Conservation (phyloP, 352 stramenopile genomes). For the Hyaloperonospora brassicae region DNA sequence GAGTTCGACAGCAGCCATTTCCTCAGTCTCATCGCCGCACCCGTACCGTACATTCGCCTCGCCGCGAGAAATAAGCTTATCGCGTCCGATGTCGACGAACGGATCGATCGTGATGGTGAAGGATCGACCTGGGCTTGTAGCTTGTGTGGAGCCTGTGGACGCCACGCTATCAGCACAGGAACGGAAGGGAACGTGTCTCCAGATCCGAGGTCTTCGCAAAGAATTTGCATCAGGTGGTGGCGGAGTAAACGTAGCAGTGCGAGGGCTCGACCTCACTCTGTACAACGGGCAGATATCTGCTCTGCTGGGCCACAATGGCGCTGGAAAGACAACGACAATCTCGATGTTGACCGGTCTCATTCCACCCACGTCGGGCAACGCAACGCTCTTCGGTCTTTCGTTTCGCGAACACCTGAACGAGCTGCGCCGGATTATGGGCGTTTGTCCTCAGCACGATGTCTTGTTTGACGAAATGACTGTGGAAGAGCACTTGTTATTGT, state of each 20-base stretch:
- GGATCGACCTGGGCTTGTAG: constrained; percentile 12
- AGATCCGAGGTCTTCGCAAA: constrained; percentile 42
- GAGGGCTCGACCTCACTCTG: constrained; percentile 82
- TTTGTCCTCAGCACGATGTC: constrained; percentile 96
- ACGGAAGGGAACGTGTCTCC: constrained; percentile 33
- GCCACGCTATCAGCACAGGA: constrained; percentile 35
- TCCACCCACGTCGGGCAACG: constrained; percentile 51
- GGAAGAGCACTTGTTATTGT: constrained; percentile 91
- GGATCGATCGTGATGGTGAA: constrained; percentile 31
- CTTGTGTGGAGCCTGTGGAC: constrained; percentile 38
- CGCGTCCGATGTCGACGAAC: constrained; percentile 26
- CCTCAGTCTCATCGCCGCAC: constrained; percentile 15
- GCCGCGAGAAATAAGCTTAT: constrained; percentile 9
- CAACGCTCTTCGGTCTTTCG: constrained; percentile 61
- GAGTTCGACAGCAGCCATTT: constrained; percentile 7
- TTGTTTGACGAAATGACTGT: constrained; percentile 93
- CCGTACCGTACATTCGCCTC: constrained; percentile 22
- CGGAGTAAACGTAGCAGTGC: constrained; percentile 71
- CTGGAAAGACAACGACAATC: constrained; percentile 90
- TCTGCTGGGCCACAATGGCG: constrained; percentile 81
- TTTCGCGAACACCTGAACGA: constrained; percentile 70
- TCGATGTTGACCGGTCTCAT: constrained; percentile 89
- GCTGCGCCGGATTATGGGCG: constrained; percentile 89
- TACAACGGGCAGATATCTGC: constrained; percentile 91
- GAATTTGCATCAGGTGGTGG: constrained; percentile 56